Evolutionary conservation across 2,329 filamentous ascomycete species (phyloP), one percentile per base, ranked within the genome.

Genomic region (Scedosporium minutisporum): DNA sequence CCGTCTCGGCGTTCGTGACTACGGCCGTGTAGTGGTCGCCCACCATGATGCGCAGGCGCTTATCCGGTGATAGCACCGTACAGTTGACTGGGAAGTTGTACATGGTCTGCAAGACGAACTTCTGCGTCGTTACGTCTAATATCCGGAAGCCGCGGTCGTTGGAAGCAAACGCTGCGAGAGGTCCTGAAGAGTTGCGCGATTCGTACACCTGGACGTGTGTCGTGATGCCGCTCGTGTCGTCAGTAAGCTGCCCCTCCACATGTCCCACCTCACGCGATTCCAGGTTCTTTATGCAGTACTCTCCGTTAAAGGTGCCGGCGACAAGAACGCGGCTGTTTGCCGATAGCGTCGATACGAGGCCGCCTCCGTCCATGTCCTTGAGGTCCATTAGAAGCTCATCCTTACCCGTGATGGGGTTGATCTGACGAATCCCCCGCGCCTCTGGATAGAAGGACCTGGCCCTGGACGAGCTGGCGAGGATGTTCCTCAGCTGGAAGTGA

Each of bases 21-120:
- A 87, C 75, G 0, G 87, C 84, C 46, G 88, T 80, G 63, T 78
- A 75, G 64, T 80, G 78, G 68, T 93, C 90, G 57, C 90, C 89
- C 0, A 91, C 89, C 65, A 92, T 80, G 16, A 87, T 84, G 58
- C 90, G 86, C 67, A 93, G 77, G 3, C 89, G 84, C 62, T 84
- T 80, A 69, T 92, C 87, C 0, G 89, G 86, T 1, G 88, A 90
- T 1, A 89, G 79, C 1, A 88, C 86, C 1, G 87, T 84, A 74
- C 88, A 91, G 73, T 93, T 93, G 64, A 91, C 78, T 2, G 88
- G 79, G 66, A 83, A 81, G 0, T 79, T 73, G 70, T 87, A 91
- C 62, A 67, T 71, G 57, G 72, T 75, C 38, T 81, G 75, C 44
- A 80, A 76, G 4, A 84, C 75, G 65, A 89, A 84, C 25, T 76